Percentiles rank a stretch among this genome's conserved stretches.
These are phyloP conservation scores for Phytophthora rubi DNA, from an alignment of 352 stramenopile species.

Conservation along the genomic window DNA sequence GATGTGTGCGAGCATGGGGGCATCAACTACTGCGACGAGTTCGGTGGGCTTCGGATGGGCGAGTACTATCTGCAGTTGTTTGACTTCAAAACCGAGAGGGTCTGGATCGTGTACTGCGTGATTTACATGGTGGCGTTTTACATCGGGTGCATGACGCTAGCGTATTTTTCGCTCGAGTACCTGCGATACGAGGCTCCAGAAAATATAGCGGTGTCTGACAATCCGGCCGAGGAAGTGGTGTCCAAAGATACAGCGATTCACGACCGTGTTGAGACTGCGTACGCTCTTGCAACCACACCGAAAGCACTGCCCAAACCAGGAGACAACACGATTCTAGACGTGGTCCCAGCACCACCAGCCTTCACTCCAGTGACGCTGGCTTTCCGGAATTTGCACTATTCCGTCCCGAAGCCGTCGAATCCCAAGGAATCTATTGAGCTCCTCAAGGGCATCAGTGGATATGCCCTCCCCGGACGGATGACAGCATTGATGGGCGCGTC, in stretches of 20 bases:
- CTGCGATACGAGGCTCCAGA: conserved; percentile 38
- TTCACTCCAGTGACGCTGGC: conserved; percentile 34
- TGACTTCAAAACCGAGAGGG: conserved; percentile 42
- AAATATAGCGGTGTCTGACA: conserved; percentile 18
- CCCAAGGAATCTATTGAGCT: conserved; percentile 28
- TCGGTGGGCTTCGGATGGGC: conserved; percentile 33
- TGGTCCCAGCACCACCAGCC: conserved; percentile 3
- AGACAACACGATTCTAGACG: conserved; percentile 20
- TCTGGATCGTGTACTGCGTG: conserved; percentile 48
- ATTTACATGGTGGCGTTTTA: conserved; percentile 43
- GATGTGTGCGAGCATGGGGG: conserved; percentile 46
- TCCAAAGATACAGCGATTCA: background rate
- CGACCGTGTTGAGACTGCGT: conserved; percentile 17
- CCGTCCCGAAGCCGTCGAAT: conserved; percentile 25
- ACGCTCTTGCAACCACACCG: conserved; percentile 24
- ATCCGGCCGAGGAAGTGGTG: background rate
- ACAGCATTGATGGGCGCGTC: conserved; percentile 59
- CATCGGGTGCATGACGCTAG: conserved; percentile 38
- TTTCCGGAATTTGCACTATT: conserved; percentile 32
- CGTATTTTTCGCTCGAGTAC: conserved; percentile 48
- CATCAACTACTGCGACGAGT: conserved; percentile 48
- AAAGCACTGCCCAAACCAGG: conserved; percentile 17
- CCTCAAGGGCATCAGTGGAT: conserved; percentile 21
- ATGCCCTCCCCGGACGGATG: conserved; percentile 35
- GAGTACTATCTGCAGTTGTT: conserved; percentile 47